Base-by-base conservation (phyloP, 2,329 filamentous ascomycete species). In the Colletotrichum orbiculare region DNA sequence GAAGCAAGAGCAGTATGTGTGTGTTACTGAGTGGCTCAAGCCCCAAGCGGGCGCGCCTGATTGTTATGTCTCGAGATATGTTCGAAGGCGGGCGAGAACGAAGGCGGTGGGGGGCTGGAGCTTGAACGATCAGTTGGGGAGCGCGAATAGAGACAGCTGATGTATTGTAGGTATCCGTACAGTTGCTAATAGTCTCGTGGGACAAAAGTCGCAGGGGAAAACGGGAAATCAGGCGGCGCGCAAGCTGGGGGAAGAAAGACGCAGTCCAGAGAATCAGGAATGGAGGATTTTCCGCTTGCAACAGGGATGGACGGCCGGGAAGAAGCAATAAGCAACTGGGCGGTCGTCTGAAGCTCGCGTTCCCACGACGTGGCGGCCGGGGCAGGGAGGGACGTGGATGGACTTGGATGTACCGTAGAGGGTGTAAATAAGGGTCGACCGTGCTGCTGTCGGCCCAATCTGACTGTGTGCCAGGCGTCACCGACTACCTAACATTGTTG, bases 301-400 rank as follows among this genome's bases (percentile, higher is more conserved):
- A 54, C 42, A 43, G 48, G 57, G 54, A 54, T 50, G 48, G 54
- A 60, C 9, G 25, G 54, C 54, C 60, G 43, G 46, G 35, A 33
- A 43, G 25, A 33, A 64, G 60, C 54, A 66, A 64, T 66, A 66
- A 64, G 64, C 64, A 66, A 64, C 47, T 60, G 60, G 41, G 54
- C 64, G 48, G 64, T 60, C 59, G 64, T 60, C 59, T 37, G 42
- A 60, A 64, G 60, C 64, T 64, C 49, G 42, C 64, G 53, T 66
- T 66, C 49, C 60, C 64, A 59, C 64, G 64, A 64, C 60, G 54
- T 56, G 59, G 33, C 43, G n/a, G 48, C 35, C 54, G 60, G 56
- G 43, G 25, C 50, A 56, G 62, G 59, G 46, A 61, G 62, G 57
- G 50, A 25, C 25, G 25, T 25, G 25, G 25, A 25, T 25, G 25